Conservation (phyloP, 1,284 basidiomycete genomes). For the Vanrija sp. region DNA sequence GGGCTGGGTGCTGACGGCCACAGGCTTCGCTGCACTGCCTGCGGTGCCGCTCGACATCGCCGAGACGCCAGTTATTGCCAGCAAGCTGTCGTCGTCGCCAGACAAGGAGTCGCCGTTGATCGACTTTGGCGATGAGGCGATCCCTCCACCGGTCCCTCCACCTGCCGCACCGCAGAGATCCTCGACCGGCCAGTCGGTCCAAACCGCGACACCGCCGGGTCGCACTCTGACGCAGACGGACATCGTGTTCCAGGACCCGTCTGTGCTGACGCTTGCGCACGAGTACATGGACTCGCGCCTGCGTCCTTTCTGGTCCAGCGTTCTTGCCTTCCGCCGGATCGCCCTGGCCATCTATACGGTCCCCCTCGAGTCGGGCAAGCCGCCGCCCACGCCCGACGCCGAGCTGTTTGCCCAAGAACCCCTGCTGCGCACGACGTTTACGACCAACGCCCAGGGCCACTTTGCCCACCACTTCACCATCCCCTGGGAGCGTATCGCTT, state of each 20-base stretch:
- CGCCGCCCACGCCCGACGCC: conserved; percentile 21
- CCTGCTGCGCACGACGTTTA: conserved; percentile 54
- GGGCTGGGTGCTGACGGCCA: background rate
- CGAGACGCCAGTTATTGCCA: background rate
- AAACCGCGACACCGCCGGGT: too few relatives aligned
- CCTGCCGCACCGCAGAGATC: background rate
- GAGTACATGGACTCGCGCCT: conserved; percentile 69
- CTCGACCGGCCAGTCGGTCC: background rate
- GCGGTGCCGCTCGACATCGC: background rate
- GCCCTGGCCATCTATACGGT: conserved; percentile 31
- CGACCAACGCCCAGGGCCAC: conserved; percentile 63
- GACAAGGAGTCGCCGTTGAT: background rate
- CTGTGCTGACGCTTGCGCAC: conserved; percentile 56
- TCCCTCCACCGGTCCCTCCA: background rate
- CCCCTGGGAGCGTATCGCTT: conserved; percentile 63
- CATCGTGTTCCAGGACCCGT: conserved; percentile 39
- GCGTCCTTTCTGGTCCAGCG: conserved; percentile 60
- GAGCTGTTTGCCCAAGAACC: conserved; percentile 47
- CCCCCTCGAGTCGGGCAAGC: conserved; percentile 3
- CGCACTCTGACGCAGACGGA: conserved; percentile 1
- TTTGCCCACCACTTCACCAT: conserved; percentile 63
- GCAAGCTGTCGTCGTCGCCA: background rate
- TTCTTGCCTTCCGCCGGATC: conserved; percentile 35
- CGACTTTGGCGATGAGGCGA: background rate
- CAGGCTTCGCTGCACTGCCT: conserved; percentile 17